These are phyloP conservation scores for Boletus tomentosulus DNA, from an alignment of 768 basidiomycete species.

Conservation along the genomic window DNA sequence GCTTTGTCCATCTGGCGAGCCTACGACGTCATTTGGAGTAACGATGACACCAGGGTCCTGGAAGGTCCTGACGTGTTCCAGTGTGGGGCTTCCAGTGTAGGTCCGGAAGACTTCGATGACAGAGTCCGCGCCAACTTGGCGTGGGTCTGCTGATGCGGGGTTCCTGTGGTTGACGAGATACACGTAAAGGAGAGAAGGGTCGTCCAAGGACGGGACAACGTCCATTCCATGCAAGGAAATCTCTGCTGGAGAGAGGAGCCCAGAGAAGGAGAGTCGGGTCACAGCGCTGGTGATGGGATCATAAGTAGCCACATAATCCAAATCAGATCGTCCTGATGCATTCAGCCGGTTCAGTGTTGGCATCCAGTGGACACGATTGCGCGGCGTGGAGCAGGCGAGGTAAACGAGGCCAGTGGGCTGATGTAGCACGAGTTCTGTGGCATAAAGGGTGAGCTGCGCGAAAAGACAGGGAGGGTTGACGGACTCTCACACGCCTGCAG, in stretches of 20 bases:
- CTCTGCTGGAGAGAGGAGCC: slow-evolving; percentile 36
- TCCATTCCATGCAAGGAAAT: slow-evolving; percentile 67
- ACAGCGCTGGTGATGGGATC: slow-evolving; percentile 43
- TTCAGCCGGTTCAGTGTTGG: slow-evolving; percentile 40
- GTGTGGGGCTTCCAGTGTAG: slow-evolving; percentile 35
- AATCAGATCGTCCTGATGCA: slow-evolving; percentile 34
- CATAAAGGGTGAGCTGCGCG: slow-evolving; percentile 9
- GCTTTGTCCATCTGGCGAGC: slow-evolving; percentile 55
- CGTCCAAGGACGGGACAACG: slow-evolving; percentile 48
- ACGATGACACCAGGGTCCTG: slow-evolving; percentile 45
- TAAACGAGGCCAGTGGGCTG: slow-evolving; percentile 53
- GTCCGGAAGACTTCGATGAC: slow-evolving; percentile 68
- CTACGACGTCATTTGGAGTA: slow-evolving; percentile 73
- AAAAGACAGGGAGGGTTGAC: slow-evolving; percentile 7
- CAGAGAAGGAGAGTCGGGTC: slow-evolving; percentile 41
- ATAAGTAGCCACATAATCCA: slow-evolving; percentile 60
- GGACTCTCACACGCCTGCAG: slow-evolving; percentile 67
- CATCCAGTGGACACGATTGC: slow-evolving; percentile 47
- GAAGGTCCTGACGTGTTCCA: slow-evolving; percentile 57
- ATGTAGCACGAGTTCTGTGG: slow-evolving; percentile 55
- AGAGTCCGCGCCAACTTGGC: slow-evolving; percentile 61
- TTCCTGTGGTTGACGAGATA: slow-evolving; percentile 71
- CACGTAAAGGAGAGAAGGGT: slow-evolving; percentile 51
- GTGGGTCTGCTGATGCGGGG: slow-evolving; percentile 39
- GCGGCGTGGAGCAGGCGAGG: slow-evolving; percentile 57